Base-by-base conservation (phyloP, 2,329 filamentous ascomycete genomes). In the Pseudogymnoascus sp. region DNA sequence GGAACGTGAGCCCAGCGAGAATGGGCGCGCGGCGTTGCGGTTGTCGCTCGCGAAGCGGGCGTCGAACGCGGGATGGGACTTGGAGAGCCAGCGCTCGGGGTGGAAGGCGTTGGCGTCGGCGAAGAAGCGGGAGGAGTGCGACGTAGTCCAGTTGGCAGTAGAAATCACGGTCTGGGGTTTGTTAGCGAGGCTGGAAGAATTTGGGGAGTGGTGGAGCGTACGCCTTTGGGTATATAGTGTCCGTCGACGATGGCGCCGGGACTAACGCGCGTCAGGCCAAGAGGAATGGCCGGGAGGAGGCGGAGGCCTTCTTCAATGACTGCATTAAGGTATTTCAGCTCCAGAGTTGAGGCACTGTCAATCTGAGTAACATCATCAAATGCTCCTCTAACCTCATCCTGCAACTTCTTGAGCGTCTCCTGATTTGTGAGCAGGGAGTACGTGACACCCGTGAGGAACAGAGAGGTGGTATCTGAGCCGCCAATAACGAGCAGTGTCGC, bases 61-160 rank as follows among this genome's bases (percentile, higher is more conserved):
- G 16, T 73, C 71, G 8, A 43, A 62, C 41, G 11, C 19, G 4
- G 60, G 60, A 25, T 62, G 60, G 34, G n/a, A 16, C 7, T 21
- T 16, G 1, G 71, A 70, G 2, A 78, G 64, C 77, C 77, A 80
- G 6, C 78, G 69, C 63, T 78, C 75, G 1, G 77, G 77, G 1
- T 71, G 61, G n/a, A 68, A 71, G 6, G 63, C 45, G 41, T 66
- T 61, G 6, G 69, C 64, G 14, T 75, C 70, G 1, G 60, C 8
- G 43, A 71, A 74, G 65, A 76, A 74, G 4, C 69, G 67, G 10
- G 67, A 2, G 0, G 71, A 73, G 60, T 73, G 73, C 48, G 73
- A 69, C 14, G 73, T 60, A 0, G 74, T 69, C 25, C 74, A 71
- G 31, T 73, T 45, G 19, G 19, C 16, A 45, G 41, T 21, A 21